Evolutionary conservation across 2,329 filamentous ascomycete genomes (phyloP), one percentile per base, ranked within the genome.

Genomic region (Alternaria dauci): DNA sequence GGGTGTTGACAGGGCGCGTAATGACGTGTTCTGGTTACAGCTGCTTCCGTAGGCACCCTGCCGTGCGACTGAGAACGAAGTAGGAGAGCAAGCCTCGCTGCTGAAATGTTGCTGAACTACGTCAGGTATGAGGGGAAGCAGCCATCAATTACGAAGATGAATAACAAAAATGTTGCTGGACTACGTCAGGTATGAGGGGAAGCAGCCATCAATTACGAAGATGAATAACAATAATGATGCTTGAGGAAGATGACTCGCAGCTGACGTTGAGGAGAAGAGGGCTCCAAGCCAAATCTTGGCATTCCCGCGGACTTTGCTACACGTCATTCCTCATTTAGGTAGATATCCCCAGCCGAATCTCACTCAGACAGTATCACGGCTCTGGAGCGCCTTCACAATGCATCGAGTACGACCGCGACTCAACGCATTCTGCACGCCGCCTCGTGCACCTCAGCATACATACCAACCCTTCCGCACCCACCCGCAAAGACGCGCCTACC

Each of bases 401-500:
- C 57, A 66, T 51, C 68, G 66, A 46, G 66, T 65, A 65, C 63
- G 62, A 39, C 54, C 54, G 34, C 34, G 56, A n/a, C 43, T 64
- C 6, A 23, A 32, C n/a, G 34, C 55, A 38, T 63, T 67, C 18
- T 52, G 43, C 8, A 32, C 28, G 2, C 20, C 58, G 2, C 39
- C 58, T 14, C 63, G 56, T 51, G 20, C 53, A 3, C 12, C 20
- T 7, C 38, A 23, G 26, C 30, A 32, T 7, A 18, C 32, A 41
- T 8, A 20, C 26, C 47, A 30, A 25, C 18, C 23, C 6, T 30
- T 30, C 11, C 25, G 12, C 30, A 26, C 12, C 18, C 38, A 23
- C 8, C 5, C 50, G 9, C 67, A 64, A 25, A 52, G 48, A 26
- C 70, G 73, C 48, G 50, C 61, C 57, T 74, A 74, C 64, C 62